A percentile compares a stretch with the other conserved stretches of the same genome.
phyloP scores from a whole-genome alignment of 768 basidiomycete genomes.

The Floccularia luteovirens region DNA sequence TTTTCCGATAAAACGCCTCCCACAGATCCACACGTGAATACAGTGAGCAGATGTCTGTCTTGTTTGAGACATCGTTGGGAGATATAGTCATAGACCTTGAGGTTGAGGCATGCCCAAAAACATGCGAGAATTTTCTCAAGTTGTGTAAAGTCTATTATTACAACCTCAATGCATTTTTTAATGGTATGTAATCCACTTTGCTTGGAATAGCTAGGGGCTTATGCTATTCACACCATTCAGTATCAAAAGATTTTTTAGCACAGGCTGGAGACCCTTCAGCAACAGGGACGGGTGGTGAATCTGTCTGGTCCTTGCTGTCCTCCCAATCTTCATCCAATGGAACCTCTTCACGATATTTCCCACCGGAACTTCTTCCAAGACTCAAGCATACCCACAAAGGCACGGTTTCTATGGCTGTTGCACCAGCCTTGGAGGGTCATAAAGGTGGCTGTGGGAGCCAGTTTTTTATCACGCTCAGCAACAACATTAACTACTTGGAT shows the following conservation, averaged over 20 bases:
- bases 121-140: slow-evolving; percentile 95
- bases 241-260: slow-evolving; percentile 95
- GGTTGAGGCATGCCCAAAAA: slow-evolving; percentile 82
- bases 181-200: slow-evolving; percentile 54
- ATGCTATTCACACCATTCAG: slow-evolving; percentile 27
- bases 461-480: slow-evolving; percentile 91
- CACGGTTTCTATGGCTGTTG: slow-evolving; percentile 96
- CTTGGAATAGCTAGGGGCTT: neutral
- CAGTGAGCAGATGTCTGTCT: slow-evolving; percentile 86
- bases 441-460: slow-evolving; percentile 82
- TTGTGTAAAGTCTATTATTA: slow-evolving; percentile 97
- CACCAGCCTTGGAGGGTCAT: slow-evolving; percentile 64
- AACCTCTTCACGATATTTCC: slow-evolving; percentile 67
- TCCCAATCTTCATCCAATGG: slow-evolving; percentile 31
- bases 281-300: slow-evolving; percentile 90
- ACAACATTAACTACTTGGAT: slow-evolving; percentile 92
- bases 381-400: slow-evolving; percentile 83
- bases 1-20: too few species aligned
- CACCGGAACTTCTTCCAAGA: slow-evolving; percentile 72
- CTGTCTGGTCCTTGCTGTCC: slow-evolving; percentile 71
- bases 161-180: slow-evolving; percentile 96
- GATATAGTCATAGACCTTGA: slow-evolving; percentile 97
- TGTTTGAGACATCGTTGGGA: slow-evolving; percentile 94
- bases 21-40: too few species aligned
- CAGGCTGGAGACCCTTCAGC: slow-evolving; percentile 97